phyloP scores from a whole-genome alignment of 1,139 yeast species.

The Blastobotrys elegans region DNA sequence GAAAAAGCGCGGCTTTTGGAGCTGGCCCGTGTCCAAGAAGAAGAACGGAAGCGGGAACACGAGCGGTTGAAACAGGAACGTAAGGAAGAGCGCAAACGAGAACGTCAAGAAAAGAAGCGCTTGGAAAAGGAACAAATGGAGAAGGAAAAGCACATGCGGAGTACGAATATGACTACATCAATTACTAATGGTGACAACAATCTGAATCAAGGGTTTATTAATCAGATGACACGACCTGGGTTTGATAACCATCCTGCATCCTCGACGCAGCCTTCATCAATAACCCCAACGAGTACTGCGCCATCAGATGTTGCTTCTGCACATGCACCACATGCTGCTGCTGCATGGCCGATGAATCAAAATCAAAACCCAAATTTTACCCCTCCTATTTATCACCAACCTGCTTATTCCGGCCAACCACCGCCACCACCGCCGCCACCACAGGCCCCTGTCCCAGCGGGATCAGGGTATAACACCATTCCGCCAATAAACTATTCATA shows the following conservation, averaged over 20 bases:
- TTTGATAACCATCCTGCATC: neutral
- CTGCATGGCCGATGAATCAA: neutral
- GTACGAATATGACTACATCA: too few species aligned
- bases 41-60: conserved; percentile 6
- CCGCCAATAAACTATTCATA: neutral
- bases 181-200: too few species aligned
- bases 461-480: neutral
- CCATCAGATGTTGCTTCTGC: too few species aligned
- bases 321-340: neutral
- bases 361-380: neutral
- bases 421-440: conserved; percentile 4
- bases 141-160: neutral
- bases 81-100: conserved; percentile 10
- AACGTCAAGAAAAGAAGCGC: conserved; percentile 15
- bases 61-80: conserved; percentile 12
- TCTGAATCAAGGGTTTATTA: neutral
- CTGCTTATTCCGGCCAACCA: neutral
- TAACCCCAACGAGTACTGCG: too few species aligned
- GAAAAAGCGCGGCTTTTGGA: conserved; percentile 8
- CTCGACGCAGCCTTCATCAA: neutral
- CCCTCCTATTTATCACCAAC: neutral
- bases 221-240: neutral
- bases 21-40: conserved; percentile 5
- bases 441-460: neutral
- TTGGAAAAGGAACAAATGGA: neutral